Evolutionary conservation across 2,329 filamentous ascomycete genomes (phyloP).

Genomic region (Tolypocladium sp.): DNA sequence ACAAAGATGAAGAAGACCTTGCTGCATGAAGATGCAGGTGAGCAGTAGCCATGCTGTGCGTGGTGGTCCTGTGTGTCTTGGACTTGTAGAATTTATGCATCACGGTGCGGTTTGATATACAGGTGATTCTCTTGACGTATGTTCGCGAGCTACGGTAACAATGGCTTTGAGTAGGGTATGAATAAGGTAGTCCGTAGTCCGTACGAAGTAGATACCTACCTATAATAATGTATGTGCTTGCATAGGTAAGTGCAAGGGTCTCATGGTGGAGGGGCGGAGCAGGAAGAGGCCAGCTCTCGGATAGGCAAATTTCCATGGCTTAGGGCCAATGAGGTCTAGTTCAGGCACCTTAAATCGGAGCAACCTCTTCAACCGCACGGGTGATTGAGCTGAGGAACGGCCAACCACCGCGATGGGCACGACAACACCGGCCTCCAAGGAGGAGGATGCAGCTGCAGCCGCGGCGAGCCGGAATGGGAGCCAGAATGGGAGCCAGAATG

Average conservation of each 20-base stretch:
- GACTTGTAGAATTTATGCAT: neutral
- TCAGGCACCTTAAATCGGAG: neutral
- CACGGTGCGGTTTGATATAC: neutral
- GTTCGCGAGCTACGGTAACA: neutral
- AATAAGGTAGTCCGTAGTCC: no score
- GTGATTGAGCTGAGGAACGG: neutral
- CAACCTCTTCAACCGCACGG: neutral
- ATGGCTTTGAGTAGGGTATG: neutral
- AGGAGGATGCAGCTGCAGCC: neutral
- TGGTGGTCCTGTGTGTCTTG: no score
- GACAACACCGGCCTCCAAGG: neutral
- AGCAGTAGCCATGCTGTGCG: neutral
- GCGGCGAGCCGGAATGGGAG: neutral
- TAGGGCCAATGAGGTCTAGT: neutral
- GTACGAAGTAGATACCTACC: no score
- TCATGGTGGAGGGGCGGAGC: neutral
- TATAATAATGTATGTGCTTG: no score
- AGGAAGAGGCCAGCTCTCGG: neutral
- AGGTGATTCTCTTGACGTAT: no score
- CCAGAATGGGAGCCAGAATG: neutral
- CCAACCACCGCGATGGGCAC: neutral
- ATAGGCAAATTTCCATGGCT: neutral
- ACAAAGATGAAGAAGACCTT: slow-evolving; percentile 26
- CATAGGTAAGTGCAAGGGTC: neutral
- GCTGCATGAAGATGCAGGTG: slow-evolving; percentile 5